A percentile compares a stretch with the other conserved stretches of the same genome.
These are phyloP conservation scores for Syncephalastrum sp. DNA, from an alignment of 371 early-diverging fungal genomes.

Conservation along the genomic window DNA sequence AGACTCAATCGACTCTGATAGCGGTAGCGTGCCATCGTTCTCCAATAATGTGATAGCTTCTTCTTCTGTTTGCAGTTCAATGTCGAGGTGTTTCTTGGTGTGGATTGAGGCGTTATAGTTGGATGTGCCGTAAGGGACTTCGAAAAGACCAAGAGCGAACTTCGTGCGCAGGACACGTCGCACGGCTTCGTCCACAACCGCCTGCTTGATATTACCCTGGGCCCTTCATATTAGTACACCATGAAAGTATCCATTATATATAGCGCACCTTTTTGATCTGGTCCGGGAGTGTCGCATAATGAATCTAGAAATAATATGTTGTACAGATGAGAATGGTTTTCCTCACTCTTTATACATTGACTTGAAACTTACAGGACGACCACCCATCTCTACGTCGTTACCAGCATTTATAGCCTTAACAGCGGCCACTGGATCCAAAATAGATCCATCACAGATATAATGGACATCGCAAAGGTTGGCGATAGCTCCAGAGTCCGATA, in stretches of 20 bases:
- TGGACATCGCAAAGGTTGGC: slow-evolving; percentile 16
- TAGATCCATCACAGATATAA: slow-evolving; percentile 11
- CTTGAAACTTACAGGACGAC: slow-evolving; percentile 14
- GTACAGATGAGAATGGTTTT: background rate
- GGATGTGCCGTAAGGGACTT: slow-evolving; percentile 15
- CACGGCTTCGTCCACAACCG: slow-evolving; percentile 27
- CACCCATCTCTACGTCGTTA: slow-evolving; percentile 27
- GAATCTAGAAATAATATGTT: slow-evolving; percentile 9
- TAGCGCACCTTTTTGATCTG: slow-evolving; percentile 15
- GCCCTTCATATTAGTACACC: background rate
- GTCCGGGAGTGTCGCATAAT: slow-evolving; percentile 13
- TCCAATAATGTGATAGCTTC: slow-evolving; percentile 41
- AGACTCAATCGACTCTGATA: slow-evolving; percentile 15
- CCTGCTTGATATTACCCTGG: slow-evolving; percentile 39
- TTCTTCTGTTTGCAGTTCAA: slow-evolving; percentile 17
- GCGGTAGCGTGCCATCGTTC: slow-evolving; percentile 38
- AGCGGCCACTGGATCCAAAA: slow-evolving; percentile 15
- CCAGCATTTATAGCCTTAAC: slow-evolving; percentile 17
- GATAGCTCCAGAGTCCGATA: slow-evolving; percentile 23
- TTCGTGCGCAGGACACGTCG: slow-evolving; percentile 21
- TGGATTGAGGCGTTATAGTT: slow-evolving; percentile 27
- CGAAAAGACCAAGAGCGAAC: slow-evolving; percentile 25
- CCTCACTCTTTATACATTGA: background rate
- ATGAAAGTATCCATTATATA: background rate
- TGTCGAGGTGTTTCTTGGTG: slow-evolving; percentile 14